Evolutionary conservation across 1,284 basidiomycete genomes (phyloP).

Genomic region (Marasmius sp.): DNA sequence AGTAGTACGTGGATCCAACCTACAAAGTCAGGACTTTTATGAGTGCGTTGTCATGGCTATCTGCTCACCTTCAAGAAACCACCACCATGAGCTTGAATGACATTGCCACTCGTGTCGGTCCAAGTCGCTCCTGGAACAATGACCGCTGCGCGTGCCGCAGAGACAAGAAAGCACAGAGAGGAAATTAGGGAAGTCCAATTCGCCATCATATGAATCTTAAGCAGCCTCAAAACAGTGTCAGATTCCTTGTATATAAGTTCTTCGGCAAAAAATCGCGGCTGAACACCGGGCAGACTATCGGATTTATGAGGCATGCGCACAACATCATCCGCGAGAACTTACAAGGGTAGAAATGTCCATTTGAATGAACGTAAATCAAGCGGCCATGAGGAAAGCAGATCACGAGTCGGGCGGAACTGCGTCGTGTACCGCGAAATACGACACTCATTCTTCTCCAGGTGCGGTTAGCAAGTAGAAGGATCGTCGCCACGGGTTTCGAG

Average conservation of each 20-base stretch:
- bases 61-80: conserved; percentile 53
- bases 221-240: neutral
- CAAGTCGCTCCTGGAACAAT: conserved; percentile 66
- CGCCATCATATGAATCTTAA: neutral
- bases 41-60: neutral
- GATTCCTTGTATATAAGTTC: neutral
- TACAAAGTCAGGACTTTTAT: conserved; percentile 18
- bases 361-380: no score
- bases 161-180: conserved; percentile 3
- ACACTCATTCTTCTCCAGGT: no score
- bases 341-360: no score
- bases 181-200: neutral
- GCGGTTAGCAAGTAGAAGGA: no score
- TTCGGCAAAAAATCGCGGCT: neutral
- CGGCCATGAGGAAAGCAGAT: no score
- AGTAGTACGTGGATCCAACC: conserved; percentile 61
- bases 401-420: no score
- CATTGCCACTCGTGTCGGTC: conserved; percentile 61
- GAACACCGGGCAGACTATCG: neutral
- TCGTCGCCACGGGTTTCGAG: no score
- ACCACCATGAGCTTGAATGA: conserved; percentile 66
- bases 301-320: no score
- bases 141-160: conserved; percentile 32
- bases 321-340: no score
- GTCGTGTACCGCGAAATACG: no score